These are phyloP conservation scores for Starmera caribaea DNA, from an alignment of 805 yeast genomes.

Conservation along the genomic window DNA sequence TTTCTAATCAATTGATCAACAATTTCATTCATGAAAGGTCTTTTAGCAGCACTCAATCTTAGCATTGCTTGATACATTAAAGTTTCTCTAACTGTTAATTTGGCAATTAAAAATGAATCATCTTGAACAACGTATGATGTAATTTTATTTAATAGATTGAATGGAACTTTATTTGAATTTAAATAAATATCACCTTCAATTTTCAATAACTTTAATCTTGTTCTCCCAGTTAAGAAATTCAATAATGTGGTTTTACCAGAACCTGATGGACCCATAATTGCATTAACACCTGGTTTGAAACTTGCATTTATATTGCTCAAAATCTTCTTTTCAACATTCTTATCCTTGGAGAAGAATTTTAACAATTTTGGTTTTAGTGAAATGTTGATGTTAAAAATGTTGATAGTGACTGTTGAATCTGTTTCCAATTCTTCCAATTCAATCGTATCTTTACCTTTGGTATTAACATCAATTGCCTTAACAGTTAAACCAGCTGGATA, in stretches of 20 bases:
- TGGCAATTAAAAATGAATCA: slow-evolving; percentile 61
- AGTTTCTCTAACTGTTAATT: slow-evolving; percentile 72
- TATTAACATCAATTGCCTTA: not conserved
- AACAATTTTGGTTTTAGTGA: not conserved
- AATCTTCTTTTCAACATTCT: slow-evolving; percentile 6
- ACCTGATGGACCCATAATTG: slow-evolving; percentile 77
- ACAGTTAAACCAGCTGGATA: not conserved
- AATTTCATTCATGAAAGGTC: slow-evolving; percentile 33
- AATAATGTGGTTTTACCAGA: slow-evolving; percentile 67
- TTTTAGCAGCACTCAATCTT: slow-evolving; percentile 39
- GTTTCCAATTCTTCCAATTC: not conserved
- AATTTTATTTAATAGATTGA: slow-evolving; percentile 26
- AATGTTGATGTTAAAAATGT: not conserved
- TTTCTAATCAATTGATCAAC: slow-evolving; percentile 51
- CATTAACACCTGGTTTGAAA: slow-evolving; percentile 67
- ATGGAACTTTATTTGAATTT: slow-evolving; percentile 29
- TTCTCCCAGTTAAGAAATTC: slow-evolving; percentile 52
- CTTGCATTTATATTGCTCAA: slow-evolving; percentile 48
- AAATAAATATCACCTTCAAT: slow-evolving; percentile 34
- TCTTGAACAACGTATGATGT: slow-evolving; percentile 79
- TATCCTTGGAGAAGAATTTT: not conserved
- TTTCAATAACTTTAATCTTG: slow-evolving; percentile 22
- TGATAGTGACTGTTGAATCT: not conserved
- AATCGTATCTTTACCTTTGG: not conserved
- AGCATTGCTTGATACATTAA: slow-evolving; percentile 61